Conservation (phyloP, 345 rosid species). For the Raphanus sativus region DNA sequence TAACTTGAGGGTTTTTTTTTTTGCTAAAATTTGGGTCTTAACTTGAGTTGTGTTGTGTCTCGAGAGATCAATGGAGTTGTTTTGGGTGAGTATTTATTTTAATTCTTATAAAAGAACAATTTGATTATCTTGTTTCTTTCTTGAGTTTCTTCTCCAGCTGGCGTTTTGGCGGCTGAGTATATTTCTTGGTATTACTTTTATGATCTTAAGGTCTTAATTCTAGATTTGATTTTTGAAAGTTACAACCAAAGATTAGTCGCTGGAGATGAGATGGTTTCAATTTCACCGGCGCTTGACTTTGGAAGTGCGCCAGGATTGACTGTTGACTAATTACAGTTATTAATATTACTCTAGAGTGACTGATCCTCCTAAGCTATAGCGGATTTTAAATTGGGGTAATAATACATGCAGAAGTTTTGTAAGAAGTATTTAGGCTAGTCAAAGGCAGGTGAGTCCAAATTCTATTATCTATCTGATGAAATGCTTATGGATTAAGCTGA, state of each 20-base stretch:
- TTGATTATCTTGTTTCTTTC: background rate
- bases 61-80: background rate
- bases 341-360: background rate
- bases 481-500: background rate
- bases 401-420: background rate
- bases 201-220: background rate
- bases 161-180: background rate
- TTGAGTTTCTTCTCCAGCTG: background rate
- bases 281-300: slow-evolving; percentile 16
- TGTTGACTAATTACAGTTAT: slow-evolving; percentile 12
- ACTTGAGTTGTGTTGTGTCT: background rate
- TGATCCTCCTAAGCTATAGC: background rate
- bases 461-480: background rate
- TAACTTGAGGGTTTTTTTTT: background rate
- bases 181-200: background rate
- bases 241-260: background rate
- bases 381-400: background rate
- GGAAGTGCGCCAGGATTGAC: slow-evolving; percentile 20
- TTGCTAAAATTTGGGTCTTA: background rate
- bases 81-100: slow-evolving; percentile 2
- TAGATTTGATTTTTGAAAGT: slow-evolving; percentile 6
- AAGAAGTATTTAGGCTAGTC: background rate
- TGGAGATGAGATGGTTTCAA: slow-evolving; percentile 4
- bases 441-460: background rate
- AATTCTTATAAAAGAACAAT: slow-evolving; percentile 5